Evolutionary conservation across 2,329 filamentous ascomycete species (phyloP), one percentile per base, ranked within the genome.

Genomic region (Neocucurbitaria cava): DNA sequence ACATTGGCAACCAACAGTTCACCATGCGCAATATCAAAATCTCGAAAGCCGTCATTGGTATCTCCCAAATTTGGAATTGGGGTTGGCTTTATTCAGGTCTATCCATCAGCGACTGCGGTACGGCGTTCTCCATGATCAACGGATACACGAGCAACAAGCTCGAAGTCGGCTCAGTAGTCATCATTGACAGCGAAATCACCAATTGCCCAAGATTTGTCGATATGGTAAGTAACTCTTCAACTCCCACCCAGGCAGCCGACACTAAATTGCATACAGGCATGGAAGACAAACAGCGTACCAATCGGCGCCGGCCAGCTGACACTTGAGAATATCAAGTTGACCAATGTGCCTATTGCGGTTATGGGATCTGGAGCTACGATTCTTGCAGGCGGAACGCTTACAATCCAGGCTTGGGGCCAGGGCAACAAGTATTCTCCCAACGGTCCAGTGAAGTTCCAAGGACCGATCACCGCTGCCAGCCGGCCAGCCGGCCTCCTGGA

Each of bases 41-140:
- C 64, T 79, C 80, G 18, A 76, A 79, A 28, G 79, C 78, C 9
- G 74, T 78, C 0, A 83, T 81, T 0, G 83, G 82, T 17, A 85
- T 88, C 46, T 80, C 80, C 11, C 81, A 86, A 56, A 78, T 84
- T 41, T 88, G 84, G 85, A 77, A 85, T 58, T 88, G 85, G 85
- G 83, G 83, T 2, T 88, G 80, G 80, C 79, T 81, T 1, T 85
- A 82, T 59, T 77, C 81, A 42, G 77, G 76, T 9, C 71, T 87
- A 45, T 77, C 54, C 2, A 79, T 87, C 52, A 78, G 78, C 38
- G 82, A 84, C 66, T 86, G 84, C 62, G 68, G 69, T 1, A 78
- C 80, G n/a, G 85, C 81, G 5, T 75, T 88, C 17, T 79, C 82
- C 18, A 84, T 87, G 74, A 66, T 52, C 38, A 71, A 71, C 35